A percentile compares a stretch with the other conserved stretches of the same genome.
Evolutionary conservation across 2,329 filamentous ascomycete species (phyloP).

Genomic region (Fusarium pilosicola): DNA sequence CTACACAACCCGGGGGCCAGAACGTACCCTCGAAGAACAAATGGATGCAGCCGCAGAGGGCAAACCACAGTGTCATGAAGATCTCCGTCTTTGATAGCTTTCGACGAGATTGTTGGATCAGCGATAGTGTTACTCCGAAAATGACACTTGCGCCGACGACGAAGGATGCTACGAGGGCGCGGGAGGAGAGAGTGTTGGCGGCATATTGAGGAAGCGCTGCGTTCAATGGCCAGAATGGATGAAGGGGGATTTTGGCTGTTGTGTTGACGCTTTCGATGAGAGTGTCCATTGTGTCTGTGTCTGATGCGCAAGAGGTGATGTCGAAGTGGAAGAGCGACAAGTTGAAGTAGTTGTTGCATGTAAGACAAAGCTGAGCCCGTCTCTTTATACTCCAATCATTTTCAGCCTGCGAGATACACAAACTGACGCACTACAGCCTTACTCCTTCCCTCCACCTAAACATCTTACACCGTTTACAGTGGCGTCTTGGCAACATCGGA

Average conservation of each 20-base stretch:
- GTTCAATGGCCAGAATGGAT: slow-evolving; percentile 78
- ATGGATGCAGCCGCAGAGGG: slow-evolving; percentile 69
- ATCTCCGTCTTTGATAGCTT: slow-evolving; percentile 64
- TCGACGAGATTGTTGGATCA: slow-evolving; percentile 64
- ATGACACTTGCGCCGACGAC: slow-evolving; percentile 64
- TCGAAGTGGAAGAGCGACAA: neutral
- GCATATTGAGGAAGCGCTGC: slow-evolving; percentile 70
- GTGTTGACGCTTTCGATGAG: neutral
- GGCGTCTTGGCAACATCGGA: slow-evolving; percentile 26
- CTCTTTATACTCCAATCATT: neutral
- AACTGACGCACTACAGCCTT: neutral
- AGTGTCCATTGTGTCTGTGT: slow-evolving; percentile 23
- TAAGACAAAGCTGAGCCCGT: neutral
- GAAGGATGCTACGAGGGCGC: slow-evolving; percentile 69
- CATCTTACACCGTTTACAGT: neutral
- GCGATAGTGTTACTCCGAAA: slow-evolving; percentile 64
- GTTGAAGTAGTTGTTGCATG: neutral
- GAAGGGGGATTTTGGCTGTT: slow-evolving; percentile 44
- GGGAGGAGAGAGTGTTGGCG: slow-evolving; percentile 71
- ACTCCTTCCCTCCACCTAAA: neutral
- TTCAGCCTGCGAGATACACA: neutral
- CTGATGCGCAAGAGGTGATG: neutral
- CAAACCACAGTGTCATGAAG: slow-evolving; percentile 77
- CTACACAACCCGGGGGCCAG: accelerated
- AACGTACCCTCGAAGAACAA: slow-evolving; percentile 54